A percentile compares a stretch with the other conserved stretches of the same genome.
phyloP scores from a whole-genome alignment of 805 yeast species.

The Metschnikowia vanudenii region DNA sequence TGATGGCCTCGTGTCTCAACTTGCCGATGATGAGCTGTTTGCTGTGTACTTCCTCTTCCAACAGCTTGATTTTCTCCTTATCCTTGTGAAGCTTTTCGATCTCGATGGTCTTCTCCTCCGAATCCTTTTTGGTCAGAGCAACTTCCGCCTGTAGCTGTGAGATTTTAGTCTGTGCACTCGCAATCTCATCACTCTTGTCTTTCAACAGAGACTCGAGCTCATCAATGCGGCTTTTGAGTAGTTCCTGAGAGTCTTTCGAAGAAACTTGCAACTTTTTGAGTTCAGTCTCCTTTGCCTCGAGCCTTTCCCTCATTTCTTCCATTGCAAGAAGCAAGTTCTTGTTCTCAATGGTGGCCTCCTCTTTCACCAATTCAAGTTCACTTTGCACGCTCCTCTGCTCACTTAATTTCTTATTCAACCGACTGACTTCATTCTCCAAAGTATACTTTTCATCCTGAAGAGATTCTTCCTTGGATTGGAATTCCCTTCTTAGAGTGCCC shows the following conservation, averaged over 20 bases:
- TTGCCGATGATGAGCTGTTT: constrained; percentile 84
- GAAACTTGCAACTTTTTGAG: constrained; percentile 14
- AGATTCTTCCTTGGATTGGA: constrained; percentile 33
- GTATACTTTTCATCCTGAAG: constrained; percentile 40
- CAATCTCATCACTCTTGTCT: constrained; percentile 10
- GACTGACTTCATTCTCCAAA: constrained; percentile 38
- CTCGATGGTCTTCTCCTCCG: constrained; percentile 7
- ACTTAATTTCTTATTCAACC: constrained; percentile 38
- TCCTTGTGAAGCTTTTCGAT: constrained; percentile 19
- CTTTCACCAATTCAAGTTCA: constrained; percentile 39
- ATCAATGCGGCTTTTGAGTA: neutral
- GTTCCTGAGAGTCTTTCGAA: constrained; percentile 2
- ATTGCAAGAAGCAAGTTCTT: constrained; percentile 43
- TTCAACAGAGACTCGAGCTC: constrained; percentile 5
- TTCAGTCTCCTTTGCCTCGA: constrained; percentile 29
- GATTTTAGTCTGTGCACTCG: neutral
- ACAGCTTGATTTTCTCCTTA: constrained; percentile 39
- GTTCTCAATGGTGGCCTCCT: constrained; percentile 38
- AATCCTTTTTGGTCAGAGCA: constrained; percentile 7
- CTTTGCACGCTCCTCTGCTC: constrained; percentile 41
- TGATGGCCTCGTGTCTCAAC: constrained; percentile 90
- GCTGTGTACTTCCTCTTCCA: constrained; percentile 53
- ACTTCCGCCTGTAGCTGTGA: constrained; percentile 6
- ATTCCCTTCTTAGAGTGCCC: constrained; percentile 36
- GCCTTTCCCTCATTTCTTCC: constrained; percentile 46